phyloP scores from a whole-genome alignment of 345 rosid genomes.

The Jatropha curcas region DNA sequence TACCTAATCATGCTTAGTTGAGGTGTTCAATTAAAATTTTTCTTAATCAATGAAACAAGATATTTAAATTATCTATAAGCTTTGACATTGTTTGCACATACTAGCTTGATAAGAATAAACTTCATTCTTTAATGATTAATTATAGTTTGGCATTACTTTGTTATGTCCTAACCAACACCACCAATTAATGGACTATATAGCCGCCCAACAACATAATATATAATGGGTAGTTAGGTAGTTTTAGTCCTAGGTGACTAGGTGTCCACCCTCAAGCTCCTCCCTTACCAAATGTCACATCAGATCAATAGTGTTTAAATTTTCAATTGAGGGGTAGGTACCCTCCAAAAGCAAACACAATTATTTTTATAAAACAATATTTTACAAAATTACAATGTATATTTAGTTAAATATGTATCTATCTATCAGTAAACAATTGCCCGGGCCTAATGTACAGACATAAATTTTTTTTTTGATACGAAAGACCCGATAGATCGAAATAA shows the following conservation, averaged over 20 bases:
- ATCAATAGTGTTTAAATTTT: too few relatives aligned
- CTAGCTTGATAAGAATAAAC: constrained; percentile 6
- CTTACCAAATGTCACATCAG: constrained; percentile 13
- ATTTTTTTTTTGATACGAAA: too few relatives aligned
- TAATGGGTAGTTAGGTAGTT: constrained; percentile 28
- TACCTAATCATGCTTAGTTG: constrained; percentile 2
- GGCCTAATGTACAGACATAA: too few relatives aligned
- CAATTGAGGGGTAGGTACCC: too few relatives aligned
- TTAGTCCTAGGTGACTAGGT: constrained; percentile 8
- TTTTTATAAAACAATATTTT: too few relatives aligned
- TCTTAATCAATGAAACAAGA: background rate
- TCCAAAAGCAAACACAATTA: too few relatives aligned
- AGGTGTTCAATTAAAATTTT: background rate
- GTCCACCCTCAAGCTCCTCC: constrained; percentile 18
- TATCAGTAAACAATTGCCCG: too few relatives aligned
- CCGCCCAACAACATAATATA: constrained; percentile 14
- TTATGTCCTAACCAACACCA: constrained; percentile 29
- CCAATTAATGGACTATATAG: background rate
- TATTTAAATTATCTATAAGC: background rate
- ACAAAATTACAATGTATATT: too few relatives aligned
- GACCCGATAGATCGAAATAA: too few relatives aligned
- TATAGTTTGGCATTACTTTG: constrained; percentile 23
- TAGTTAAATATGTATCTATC: too few relatives aligned
- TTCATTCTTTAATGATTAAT: constrained; percentile 15
- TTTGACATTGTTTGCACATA: background rate